Base-by-base conservation (phyloP, 2,329 filamentous ascomycete species). In the Fonsecaea multimorphosa region DNA sequence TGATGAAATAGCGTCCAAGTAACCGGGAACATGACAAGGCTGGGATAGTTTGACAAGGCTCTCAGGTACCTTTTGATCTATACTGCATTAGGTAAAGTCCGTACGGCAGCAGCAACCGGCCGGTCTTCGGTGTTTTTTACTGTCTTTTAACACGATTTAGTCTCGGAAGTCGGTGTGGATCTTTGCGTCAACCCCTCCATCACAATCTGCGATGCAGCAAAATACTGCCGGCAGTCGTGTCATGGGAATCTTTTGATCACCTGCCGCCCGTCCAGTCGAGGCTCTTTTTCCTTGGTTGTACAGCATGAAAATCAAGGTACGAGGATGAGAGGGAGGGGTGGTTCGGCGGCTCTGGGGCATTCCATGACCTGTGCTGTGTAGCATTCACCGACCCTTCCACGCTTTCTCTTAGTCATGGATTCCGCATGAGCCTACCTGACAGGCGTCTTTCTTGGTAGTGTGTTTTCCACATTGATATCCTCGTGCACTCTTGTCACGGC, bases 161-260 rank as follows among this genome's bases (percentile, higher is more conserved):
- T 49, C 22, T 49, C 44, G 44, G 44, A 3, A 24, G 44, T 49
- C 44, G 44, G 44, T 7, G 44, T 49, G 44, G 44, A 19, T 49
- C 44, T 24, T 46, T 49, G 44, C 44, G 44, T 24, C 44, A 49
- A 24, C n/a, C 19, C 44, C 44, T 24, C 44, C 19, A 49, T 12
- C 44, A 49, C 44, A 49, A 24, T 22, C 44, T 24, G 44, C 4
- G 44, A 49, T 24, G 9, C 44, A 24, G 44, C 44, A 49, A 49
- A 24, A 49, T 49, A 49, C 44, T 49, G 44, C 44, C 44, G 44
- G 44, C 44, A 49, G 44, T 11, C 44, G 22, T 24, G 44, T 49
- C 19, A 24, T 49, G 38, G 38, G 38, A 4, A 40, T 40, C 34
- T 40, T 34, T 19, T 40, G 44, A 12, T 49, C 19, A 49, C 9